Evolutionary conservation across 768 basidiomycete genomes (phyloP), one percentile per base, ranked within the genome.

Genomic region (Tulasnella sp.): DNA sequence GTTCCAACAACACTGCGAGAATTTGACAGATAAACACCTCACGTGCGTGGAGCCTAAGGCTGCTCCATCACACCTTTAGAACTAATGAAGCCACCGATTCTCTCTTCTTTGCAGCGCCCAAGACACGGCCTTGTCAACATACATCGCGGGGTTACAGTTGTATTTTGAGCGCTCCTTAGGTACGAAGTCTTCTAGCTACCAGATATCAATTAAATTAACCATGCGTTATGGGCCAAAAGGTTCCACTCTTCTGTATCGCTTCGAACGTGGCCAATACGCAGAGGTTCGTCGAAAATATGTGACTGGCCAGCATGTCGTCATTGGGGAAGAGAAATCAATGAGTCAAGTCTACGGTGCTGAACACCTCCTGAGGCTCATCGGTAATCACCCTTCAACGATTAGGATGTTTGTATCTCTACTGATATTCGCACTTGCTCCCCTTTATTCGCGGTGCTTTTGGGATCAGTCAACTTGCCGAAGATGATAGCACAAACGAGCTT

Each of bases 151-250:
- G 1, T 76, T 98, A 10, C 80, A 83, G 51, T 78, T 87, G 47
- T 98, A 99, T 74, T 99, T 99, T 68, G 91, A 99, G 71, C 86
- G 89, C 30, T 85, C 91, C 0, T 78, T 90, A 1, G 88, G 58
- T 59, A 51, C 13, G 44, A 24, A 38, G 10, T 13, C 27, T 43
- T 32, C 38, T 8, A 51, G 7, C 11, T 15, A 9, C 8, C n/a
- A 29, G 9, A 9, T 7, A 43, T 48, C 43, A 7, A 38, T 42
- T 44, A 19, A 59, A 8, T 32, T 13, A 41, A 30, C 41, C 42
- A 2, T 49, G 21, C 23, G 2, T 75, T 5, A 9, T 74, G 5
- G 27, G 11, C 47, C 19, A 48, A 5, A 7, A 59, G 58, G 95
- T 3, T 82, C 86, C 59, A 93, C 89, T 70, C 78, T 99, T 26